A percentile compares a stretch with the other conserved stretches of the same genome.
Conservation (phyloP, 208 protist genomes). For the Phytomonas sp. region DNA sequence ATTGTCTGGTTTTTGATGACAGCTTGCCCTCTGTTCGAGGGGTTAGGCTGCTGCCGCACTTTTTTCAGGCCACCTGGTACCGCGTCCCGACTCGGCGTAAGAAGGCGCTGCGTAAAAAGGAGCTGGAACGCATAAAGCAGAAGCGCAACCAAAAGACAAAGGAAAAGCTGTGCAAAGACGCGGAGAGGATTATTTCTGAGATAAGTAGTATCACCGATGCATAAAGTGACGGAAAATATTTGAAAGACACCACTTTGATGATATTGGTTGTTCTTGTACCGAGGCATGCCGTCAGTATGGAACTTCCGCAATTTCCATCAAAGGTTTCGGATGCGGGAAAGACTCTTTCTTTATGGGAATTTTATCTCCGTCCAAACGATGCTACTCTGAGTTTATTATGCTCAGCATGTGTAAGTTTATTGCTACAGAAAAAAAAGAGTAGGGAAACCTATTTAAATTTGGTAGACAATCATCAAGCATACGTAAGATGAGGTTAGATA, state of each 20-base stretch:
- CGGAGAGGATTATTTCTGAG: neutral
- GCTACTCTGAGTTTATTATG: neutral
- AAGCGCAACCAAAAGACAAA: constrained; percentile 14
- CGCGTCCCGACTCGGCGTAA: constrained; percentile 38
- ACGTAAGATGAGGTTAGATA: neutral
- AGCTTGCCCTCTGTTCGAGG: constrained; percentile 39
- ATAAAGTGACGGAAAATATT: neutral
- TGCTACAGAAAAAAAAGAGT: neutral
- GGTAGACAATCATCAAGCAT: neutral
- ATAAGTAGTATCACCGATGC: neutral
- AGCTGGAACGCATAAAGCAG: constrained; percentile 18
- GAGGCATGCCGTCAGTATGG: neutral
- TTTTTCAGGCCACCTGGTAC: constrained; percentile 61
- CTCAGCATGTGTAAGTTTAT: neutral
- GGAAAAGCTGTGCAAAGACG: constrained; percentile 10
- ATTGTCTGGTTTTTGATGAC: constrained; percentile 75
- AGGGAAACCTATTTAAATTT: neutral
- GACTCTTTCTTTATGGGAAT: neutral
- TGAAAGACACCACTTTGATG: neutral
- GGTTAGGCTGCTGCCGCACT: constrained; percentile 37
- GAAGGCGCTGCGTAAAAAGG: constrained; percentile 20
- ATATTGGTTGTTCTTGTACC: neutral
- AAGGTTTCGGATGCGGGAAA: neutral
- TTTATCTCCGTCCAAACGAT: neutral
- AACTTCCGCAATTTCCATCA: neutral